Conservation (phyloP, 495 filamentous ascomycete genomes). For the Monascus purpureus region DNA sequence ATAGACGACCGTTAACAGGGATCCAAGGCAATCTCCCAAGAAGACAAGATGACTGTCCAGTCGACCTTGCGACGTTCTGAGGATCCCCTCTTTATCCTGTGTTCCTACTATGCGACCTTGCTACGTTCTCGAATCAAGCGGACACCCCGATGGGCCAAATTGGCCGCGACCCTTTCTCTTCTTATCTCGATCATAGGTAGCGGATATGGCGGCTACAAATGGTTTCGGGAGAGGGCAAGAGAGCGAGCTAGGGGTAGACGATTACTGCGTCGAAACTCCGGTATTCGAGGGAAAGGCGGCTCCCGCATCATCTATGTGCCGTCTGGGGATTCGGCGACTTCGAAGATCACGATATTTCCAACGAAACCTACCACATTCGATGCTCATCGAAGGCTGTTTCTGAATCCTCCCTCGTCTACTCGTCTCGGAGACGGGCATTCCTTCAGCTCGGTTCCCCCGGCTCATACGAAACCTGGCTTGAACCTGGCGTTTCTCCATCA, state of each 20-base stretch:
- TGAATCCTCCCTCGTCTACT: slow-evolving; percentile 73
- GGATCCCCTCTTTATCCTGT: slow-evolving; percentile 55
- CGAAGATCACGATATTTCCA: slow-evolving; percentile 83
- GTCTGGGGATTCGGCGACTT: slow-evolving; percentile 63
- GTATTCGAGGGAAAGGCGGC: slow-evolving; percentile 83
- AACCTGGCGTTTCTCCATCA: slow-evolving; percentile 98
- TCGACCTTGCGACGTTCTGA: slow-evolving; percentile 62
- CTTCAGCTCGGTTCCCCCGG: slow-evolving; percentile 57
- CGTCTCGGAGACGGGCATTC: slow-evolving; percentile 55
- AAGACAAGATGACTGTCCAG: slow-evolving; percentile 59
- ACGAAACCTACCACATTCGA: slow-evolving; percentile 92
- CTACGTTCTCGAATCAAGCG: slow-evolving; percentile 44
- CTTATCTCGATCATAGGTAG: slow-evolving; percentile 59
- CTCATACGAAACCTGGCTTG: slow-evolving; percentile 78
- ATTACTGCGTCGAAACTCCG: slow-evolving; percentile 81
- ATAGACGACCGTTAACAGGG: neutral
- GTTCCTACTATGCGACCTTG: slow-evolving; percentile 50
- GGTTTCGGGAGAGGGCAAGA: slow-evolving; percentile 52
- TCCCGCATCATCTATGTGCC: slow-evolving; percentile 89
- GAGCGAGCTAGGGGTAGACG: slow-evolving; percentile 69
- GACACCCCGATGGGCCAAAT: slow-evolving; percentile 52
- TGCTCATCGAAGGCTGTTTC: slow-evolving; percentile 84
- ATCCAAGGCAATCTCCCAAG: slow-evolving; percentile 2
- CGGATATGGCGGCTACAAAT: slow-evolving; percentile 60
- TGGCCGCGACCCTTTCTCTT: slow-evolving; percentile 62